Evolutionary conservation across 2,329 filamentous ascomycete genomes (phyloP).

Genomic region (Colletotrichum sp.): DNA sequence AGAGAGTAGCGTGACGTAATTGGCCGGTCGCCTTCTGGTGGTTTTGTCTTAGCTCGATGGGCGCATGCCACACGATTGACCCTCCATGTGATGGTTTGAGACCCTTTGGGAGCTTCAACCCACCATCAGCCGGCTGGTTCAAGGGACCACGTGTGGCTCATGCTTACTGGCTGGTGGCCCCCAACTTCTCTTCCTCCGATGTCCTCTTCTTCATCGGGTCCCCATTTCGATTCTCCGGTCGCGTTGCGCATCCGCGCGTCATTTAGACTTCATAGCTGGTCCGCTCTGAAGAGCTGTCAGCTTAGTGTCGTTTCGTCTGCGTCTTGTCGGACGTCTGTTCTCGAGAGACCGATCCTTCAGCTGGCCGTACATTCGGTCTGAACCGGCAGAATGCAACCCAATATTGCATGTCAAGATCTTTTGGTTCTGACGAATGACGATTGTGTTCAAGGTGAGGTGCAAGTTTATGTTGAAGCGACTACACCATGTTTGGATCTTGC

Average conservation of each 20-base stretch:
- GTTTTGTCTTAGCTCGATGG: constrained; percentile 1
- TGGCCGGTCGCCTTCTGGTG: background rate
- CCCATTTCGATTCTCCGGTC: background rate
- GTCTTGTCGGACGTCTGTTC: constrained; percentile 16
- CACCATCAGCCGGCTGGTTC: background rate
- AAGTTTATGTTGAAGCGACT: background rate
- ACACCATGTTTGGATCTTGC: background rate
- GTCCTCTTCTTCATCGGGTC: background rate
- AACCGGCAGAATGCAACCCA: background rate
- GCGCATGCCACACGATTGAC: constrained; percentile 3
- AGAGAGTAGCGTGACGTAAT: background rate
- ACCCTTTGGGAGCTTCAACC: background rate
- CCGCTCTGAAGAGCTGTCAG: constrained; percentile 7
- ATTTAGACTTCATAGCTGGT: background rate
- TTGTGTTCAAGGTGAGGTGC: background rate
- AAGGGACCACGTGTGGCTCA: constrained; percentile 3
- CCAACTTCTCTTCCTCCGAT: background rate
- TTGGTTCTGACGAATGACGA: background rate
- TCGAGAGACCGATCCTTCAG: background rate
- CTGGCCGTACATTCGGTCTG: background rate
- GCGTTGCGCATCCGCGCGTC: background rate
- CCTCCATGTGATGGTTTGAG: constrained; percentile 11
- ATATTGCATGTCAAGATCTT: background rate
- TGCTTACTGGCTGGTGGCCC: background rate
- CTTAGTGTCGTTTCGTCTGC: constrained; percentile 8